Evolutionary conservation across 2,329 filamentous ascomycete genomes (phyloP), one percentile per base, ranked within the genome.

Genomic region (Chaetomiaceae sp.): DNA sequence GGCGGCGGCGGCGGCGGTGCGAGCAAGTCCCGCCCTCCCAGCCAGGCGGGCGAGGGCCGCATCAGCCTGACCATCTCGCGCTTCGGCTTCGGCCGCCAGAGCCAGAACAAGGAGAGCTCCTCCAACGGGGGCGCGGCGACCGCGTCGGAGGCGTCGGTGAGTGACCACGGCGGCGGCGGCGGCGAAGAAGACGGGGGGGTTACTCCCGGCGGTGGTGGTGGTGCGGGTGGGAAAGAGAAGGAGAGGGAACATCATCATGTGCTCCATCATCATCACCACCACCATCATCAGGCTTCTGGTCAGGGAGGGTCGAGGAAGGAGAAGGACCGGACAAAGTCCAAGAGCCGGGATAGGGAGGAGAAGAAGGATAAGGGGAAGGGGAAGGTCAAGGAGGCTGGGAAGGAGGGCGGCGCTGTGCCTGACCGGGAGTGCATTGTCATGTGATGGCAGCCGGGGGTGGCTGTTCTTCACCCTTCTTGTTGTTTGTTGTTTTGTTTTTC

Each of bases 21-120:
- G 8, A 61, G 51, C 52, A 65, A 63, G 46, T 59, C 80, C 57
- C 75, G 81, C 12, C 77, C 81, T 4, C 68, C 68, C 16, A 84
- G 81, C 59, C 79, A 83, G 58, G 75, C 72, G 1, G 78, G 79
- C 23, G 81, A 84, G 57, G 73, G 72, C 14, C 73, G 81, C 4
- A 75, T 82, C 50, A 82, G 77, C 60, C 68, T 76, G 16, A 78
- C 76, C 3, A 80, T 84, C 63, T 75, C 73, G 14, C 74, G 77
- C n/a, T 65, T 81, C 4, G 74, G 74, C 0, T 70, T 81, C 6
- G 73, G 75, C 59, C 75, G 73, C 44, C 59, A 71, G 8, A 79
- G 75, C 66, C 78, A 71, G 59, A 78, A 82, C 38, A 16, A 34
- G n/a, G n/a, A n/a, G n/a, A n/a, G n/a, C n/a, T n/a, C n/a, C 10